Percentiles rank a stretch among this genome's conserved stretches.
Evolutionary conservation across 768 basidiomycete species (phyloP).

Genomic region (Leccinellum albellum): DNA sequence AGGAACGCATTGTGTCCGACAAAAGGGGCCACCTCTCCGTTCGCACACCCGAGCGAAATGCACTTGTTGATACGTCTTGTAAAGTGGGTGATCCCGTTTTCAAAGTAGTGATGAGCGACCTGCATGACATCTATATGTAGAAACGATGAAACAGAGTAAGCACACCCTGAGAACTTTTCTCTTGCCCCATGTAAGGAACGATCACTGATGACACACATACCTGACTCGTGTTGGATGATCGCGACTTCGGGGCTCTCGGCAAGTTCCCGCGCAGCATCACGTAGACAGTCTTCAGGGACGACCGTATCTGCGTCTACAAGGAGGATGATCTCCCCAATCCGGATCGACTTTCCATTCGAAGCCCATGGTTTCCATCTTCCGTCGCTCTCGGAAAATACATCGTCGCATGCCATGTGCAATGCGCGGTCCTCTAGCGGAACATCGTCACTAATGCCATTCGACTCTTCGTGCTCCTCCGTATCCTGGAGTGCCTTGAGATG

Average conservation of each 20-base stretch:
- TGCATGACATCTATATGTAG: conserved; percentile 72
- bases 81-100: conserved; percentile 88
- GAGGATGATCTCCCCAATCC: conserved; percentile 77
- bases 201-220: conserved; percentile 33
- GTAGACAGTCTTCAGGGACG: conserved; percentile 87
- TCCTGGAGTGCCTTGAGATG: conserved; percentile 37
- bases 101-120: conserved; percentile 85
- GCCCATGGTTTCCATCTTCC: conserved; percentile 70
- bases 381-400: conserved; percentile 58
- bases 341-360: conserved; percentile 66
- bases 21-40: conserved; percentile 75
- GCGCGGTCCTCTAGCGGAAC: conserved; percentile 67
- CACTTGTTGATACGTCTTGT: conserved; percentile 83
- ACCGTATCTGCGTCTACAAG: conserved; percentile 87
- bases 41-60: conserved; percentile 75
- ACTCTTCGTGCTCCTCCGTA: conserved; percentile 40
- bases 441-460: conserved; percentile 27
- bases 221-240: conserved; percentile 89
- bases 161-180: not conserved
- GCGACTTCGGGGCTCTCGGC: conserved; percentile 57
- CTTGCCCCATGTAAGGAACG: conserved; percentile 19
- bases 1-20: conserved; percentile 90
- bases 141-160: not conserved
- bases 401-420: conserved; percentile 69
- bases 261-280: conserved; percentile 86